phyloP scores from a whole-genome alignment of 2,329 filamentous ascomycete genomes.

The Cytospora paraplurivora region DNA sequence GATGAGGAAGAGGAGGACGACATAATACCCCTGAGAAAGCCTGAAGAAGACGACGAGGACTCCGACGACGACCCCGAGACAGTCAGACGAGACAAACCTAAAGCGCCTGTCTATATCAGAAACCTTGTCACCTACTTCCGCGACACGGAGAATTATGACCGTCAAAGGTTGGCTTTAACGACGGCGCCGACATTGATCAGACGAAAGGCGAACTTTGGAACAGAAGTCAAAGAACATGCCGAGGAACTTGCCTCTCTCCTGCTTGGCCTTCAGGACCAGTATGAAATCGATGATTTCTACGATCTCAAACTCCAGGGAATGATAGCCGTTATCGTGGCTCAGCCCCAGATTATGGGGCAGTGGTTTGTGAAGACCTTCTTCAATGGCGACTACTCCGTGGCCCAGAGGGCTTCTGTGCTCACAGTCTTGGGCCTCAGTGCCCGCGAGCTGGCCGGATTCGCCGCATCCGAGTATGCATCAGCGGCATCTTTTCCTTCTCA shows the following conservation, averaged over 20 bases:
- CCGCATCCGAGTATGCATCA: conserved; percentile 55
- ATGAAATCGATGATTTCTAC: conserved; percentile 76
- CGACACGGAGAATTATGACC: conserved; percentile 81
- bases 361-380: conserved; percentile 88
- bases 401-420: conserved; percentile 80
- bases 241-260: conserved; percentile 78
- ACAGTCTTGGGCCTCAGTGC: conserved; percentile 80
- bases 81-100: conserved; percentile 79
- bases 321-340: conserved; percentile 76
- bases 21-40: conserved; percentile 78
- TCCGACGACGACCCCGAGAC: conserved; percentile 91
- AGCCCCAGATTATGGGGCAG: conserved; percentile 75
- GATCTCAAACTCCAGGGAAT: conserved; percentile 77
- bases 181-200: conserved; percentile 81
- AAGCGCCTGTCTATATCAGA: conserved; percentile 85
- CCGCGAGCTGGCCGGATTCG: conserved; percentile 80
- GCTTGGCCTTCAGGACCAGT: conserved; percentile 81
- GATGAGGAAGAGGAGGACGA: conserved; percentile 66
- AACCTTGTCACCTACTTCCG: conserved; percentile 79
- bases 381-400: conserved; percentile 85
- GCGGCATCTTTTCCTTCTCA: conserved; percentile 75
- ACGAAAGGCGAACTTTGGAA: conserved; percentile 84
- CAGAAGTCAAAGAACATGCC: conserved; percentile 81
- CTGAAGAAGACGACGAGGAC: conserved; percentile 85
- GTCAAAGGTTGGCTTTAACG: conserved; percentile 75